Conservation (phyloP, 768 basidiomycete genomes). For the Leccinum truebloodii region DNA sequence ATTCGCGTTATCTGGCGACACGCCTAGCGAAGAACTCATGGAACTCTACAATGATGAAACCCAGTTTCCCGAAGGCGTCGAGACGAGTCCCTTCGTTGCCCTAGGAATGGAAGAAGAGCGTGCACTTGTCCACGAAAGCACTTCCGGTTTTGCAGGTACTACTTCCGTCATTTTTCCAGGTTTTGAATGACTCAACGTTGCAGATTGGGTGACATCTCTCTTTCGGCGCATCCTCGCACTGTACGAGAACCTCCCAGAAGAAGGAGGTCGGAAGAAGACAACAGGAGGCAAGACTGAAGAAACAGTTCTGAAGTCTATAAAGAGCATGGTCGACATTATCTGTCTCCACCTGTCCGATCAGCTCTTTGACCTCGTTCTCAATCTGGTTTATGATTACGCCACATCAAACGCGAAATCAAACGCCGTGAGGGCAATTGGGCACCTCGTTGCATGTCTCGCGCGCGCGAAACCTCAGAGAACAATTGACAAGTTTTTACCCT, state of each 20-base stretch:
- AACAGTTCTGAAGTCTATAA: slow-evolving; percentile 72
- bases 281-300: slow-evolving; percentile 85
- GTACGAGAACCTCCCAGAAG: slow-evolving; percentile 93
- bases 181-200: slow-evolving; percentile 3
- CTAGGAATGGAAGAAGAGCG: slow-evolving; percentile 68
- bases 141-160: slow-evolving; percentile 73
- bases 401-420: slow-evolving; percentile 91
- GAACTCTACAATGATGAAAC: slow-evolving; percentile 48
- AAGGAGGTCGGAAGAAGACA: slow-evolving; percentile 83
- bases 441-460: slow-evolving; percentile 82
- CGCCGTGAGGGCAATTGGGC: slow-evolving; percentile 87
- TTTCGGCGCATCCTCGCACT: slow-evolving; percentile 78
- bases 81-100: slow-evolving; percentile 33
- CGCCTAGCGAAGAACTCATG: slow-evolving; percentile 55
- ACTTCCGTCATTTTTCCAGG: slow-evolving; percentile 9
- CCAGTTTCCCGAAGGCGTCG: slow-evolving; percentile 52
- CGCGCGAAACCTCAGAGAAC: slow-evolving; percentile 75
- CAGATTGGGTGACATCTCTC: slow-evolving; percentile 81
- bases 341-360: slow-evolving; percentile 64
- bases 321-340: slow-evolving; percentile 77
- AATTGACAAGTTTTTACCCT: slow-evolving; percentile 77
- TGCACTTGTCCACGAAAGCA: slow-evolving; percentile 74
- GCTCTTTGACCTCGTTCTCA: slow-evolving; percentile 83
- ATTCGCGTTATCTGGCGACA: slow-evolving; percentile 53
- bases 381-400: slow-evolving; percentile 82